These are phyloP conservation scores for Basidiobolus meristosporus DNA, from an alignment of 371 early-diverging fungal species.

Conservation along the genomic window DNA sequence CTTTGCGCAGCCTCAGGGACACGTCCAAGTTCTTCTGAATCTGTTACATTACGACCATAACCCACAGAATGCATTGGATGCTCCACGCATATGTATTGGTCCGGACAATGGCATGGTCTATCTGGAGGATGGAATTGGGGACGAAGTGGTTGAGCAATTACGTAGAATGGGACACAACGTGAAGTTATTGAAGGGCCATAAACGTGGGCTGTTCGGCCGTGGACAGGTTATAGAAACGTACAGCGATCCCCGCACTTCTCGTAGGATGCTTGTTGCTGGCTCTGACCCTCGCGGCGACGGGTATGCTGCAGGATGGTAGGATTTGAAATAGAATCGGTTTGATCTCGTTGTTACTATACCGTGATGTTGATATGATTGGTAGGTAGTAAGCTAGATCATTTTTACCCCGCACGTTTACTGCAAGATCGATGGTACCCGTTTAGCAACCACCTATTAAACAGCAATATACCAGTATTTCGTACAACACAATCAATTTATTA, in stretches of 20 bases:
- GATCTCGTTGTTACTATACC: background rate
- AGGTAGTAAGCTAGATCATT: background rate
- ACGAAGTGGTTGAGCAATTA: conserved; percentile 16
- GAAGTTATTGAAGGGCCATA: conserved; percentile 12
- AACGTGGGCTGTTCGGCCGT: conserved; percentile 42
- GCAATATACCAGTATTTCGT: background rate
- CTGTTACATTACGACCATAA: conserved; percentile 27
- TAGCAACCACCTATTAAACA: background rate
- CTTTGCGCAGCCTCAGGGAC: conserved; percentile 70
- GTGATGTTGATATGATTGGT: background rate
- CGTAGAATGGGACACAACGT: conserved; percentile 35
- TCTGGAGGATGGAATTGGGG: conserved; percentile 37
- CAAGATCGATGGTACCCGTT: background rate
- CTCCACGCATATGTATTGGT: conserved; percentile 39
- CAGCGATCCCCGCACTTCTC: conserved; percentile 16
- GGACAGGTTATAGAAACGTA: conserved; percentile 36
- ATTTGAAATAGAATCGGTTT: background rate
- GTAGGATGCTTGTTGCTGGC: conserved; percentile 30
- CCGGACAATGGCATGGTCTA: conserved; percentile 18
- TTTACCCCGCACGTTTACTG: background rate
- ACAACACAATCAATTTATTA: no score
- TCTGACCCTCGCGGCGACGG: conserved; percentile 56
- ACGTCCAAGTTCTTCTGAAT: conserved; percentile 59
- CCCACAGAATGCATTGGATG: conserved; percentile 53
- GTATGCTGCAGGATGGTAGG: conserved; percentile 28